phyloP scores from a whole-genome alignment of 257 asterid genomes.

The Vinca minor region DNA sequence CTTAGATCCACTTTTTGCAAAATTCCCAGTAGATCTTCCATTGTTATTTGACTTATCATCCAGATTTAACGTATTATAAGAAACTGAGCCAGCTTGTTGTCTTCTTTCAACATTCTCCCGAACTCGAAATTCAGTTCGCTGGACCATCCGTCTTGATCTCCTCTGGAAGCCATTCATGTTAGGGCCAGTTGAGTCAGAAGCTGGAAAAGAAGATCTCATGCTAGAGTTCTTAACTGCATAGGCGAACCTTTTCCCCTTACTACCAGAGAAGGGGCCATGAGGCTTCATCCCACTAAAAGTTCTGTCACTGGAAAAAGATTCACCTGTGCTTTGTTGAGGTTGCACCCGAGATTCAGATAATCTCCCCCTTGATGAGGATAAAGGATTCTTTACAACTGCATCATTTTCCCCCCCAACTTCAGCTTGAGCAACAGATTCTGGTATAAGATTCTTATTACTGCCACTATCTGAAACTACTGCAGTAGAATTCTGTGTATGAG shows the following conservation, averaged over 20 bases:
- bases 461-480: slow-evolving; percentile 24
- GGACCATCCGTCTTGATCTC: slow-evolving; percentile 63
- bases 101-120: slow-evolving; percentile 67
- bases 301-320: slow-evolving; percentile 35
- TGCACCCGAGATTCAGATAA: slow-evolving; percentile 37
- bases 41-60: slow-evolving; percentile 40
- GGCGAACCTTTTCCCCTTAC: slow-evolving; percentile 56
- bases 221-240: slow-evolving; percentile 63
- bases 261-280: slow-evolving; percentile 39
- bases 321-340: slow-evolving; percentile 28
- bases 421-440: slow-evolving; percentile 29
- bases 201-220: slow-evolving; percentile 34
- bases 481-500: slow-evolving; percentile 21
- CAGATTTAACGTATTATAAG: slow-evolving; percentile 26
- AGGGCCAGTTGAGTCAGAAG: slow-evolving; percentile 29
- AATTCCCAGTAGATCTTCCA: slow-evolving; percentile 41
- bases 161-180: slow-evolving; percentile 61
- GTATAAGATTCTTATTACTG: slow-evolving; percentile 26
- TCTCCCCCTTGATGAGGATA: slow-evolving; percentile 31
- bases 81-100: slow-evolving; percentile 28
- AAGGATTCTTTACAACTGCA: slow-evolving; percentile 27
- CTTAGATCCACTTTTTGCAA: slow-evolving; percentile 70
- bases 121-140: slow-evolving; percentile 64
- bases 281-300: slow-evolving; percentile 36
- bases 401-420: slow-evolving; percentile 34